Evolutionary conservation across 73 alveolate species (phyloP).

Genomic region (Durusdinium trenchii): DNA sequence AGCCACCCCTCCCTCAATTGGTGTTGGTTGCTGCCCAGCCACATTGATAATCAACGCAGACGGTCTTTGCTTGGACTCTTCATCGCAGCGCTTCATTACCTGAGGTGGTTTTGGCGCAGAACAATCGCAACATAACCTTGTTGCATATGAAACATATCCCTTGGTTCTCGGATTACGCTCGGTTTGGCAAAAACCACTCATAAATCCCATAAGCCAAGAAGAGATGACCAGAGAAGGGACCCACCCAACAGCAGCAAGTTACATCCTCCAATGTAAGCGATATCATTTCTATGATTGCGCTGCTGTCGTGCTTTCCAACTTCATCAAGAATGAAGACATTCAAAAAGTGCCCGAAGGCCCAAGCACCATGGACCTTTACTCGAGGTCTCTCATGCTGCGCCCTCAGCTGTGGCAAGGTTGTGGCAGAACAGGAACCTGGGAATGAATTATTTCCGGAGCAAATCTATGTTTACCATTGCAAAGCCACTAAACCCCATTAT

Average conservation of each 20-base stretch:
- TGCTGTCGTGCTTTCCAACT: not conserved
- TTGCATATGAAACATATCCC: no score
- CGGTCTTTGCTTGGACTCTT: not conserved
- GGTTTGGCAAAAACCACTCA: no score
- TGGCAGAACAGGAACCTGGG: no score
- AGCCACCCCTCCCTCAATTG: no score
- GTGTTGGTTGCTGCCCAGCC: no score
- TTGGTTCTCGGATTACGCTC: no score
- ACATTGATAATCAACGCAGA: not conserved
- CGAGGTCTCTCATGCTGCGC: constrained; percentile 24
- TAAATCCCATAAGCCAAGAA: no score
- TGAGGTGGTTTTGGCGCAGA: not conserved
- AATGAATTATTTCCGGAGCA: no score
- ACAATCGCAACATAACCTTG: no score
- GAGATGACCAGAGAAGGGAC: no score
- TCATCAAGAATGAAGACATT: not conserved
- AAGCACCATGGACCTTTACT: constrained; percentile 2
- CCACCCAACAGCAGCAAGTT: not conserved
- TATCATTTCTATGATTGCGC: not conserved
- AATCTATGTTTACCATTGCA: no score
- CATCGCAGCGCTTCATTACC: not conserved
- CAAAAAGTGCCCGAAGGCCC: constrained; percentile 22
- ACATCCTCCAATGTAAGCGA: not conserved
- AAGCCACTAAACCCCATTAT: no score
- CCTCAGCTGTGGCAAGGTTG: not conserved